These are phyloP conservation scores for Solanum chiquidenum DNA, from an alignment of 257 asterid genomes.

Conservation along the genomic window DNA sequence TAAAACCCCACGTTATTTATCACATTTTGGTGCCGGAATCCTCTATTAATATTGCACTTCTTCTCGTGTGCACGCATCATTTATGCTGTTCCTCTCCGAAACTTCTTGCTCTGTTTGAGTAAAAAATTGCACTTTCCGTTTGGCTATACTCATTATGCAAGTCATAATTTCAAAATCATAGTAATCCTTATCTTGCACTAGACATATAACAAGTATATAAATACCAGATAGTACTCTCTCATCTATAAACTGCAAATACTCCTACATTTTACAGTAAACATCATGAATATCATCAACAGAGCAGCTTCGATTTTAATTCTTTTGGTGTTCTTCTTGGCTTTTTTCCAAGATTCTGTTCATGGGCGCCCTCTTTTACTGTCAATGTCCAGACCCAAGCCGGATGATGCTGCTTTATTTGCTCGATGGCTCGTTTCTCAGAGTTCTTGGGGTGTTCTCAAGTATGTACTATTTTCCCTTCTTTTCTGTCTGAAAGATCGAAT, in stretches of 20 bases:
- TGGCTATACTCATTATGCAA: not conserved
- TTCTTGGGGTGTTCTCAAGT: constrained; percentile 90
- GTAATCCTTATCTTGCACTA: not conserved
- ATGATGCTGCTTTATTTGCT: constrained; percentile 60
- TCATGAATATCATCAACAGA: constrained; percentile 6
- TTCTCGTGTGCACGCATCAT: not conserved
- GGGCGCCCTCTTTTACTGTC: constrained; percentile 41
- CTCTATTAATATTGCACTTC: not conserved
- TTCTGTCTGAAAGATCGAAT: not conserved
- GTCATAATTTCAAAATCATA: not conserved
- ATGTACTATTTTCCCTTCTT: not conserved
- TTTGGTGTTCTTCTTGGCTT: constrained; percentile 11
- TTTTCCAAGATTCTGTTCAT: constrained; percentile 21
- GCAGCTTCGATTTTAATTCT: not conserved
- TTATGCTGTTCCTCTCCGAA: not conserved
- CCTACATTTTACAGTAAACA: not conserved
- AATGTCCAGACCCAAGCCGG: constrained; percentile 42
- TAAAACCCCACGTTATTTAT: not conserved
- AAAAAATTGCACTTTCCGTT: not conserved
- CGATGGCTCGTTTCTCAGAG: constrained; percentile 83
- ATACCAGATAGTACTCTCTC: not conserved
- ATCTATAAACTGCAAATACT: not conserved
- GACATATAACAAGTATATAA: not conserved
- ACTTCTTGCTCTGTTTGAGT: not conserved
- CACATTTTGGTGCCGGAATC: not conserved